Evolutionary conservation across 148 eudicot species (phyloP), one percentile per base, ranked within the genome.

Genomic region (Fagopyrum tataricum): DNA sequence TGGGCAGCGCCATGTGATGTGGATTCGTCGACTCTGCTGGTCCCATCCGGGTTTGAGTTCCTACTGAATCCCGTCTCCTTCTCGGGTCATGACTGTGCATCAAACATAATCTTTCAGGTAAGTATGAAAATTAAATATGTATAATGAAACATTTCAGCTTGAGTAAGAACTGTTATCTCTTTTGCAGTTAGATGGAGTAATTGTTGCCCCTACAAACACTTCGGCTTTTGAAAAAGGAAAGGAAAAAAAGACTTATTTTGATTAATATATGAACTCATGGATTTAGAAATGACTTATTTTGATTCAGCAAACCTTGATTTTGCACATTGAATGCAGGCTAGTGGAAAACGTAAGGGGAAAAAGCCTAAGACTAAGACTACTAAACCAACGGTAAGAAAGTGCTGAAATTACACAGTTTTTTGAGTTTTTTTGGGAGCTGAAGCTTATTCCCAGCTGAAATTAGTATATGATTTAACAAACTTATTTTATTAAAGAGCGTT

Each of bases 1-100:
- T 93, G 98, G 98, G 90, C 81, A 59, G 81, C 87, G 66, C 93
- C 91, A 81, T 93, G 98, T 82, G 83, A 91, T 79, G 86, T 85
- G 58, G 79, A 86, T 78, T 85, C 97, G 56, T 91, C 98, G 39
- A 85, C 87, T 13, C 81, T 93, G 72, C 70, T 89, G 46, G 83
- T 91, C 66, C 97, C 98, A 77, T 64, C 90, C 18, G 86, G 83
- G 40, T 84, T 81, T 75, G 74, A 78, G 64, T 93, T 93, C 81
- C 92, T 89, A 12, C 87, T 93, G 59, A 93, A 93, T 52, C 97
- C 98, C 74, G 87, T 89, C 67, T 87, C 97, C 43, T 91, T 93
- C 79, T 93, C 97, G 1, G 98, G 98, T 58, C 85, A 91, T 55
- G 79, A 85, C 74, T 93, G 98, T 75, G 85, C 86, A 59, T 76